Evolutionary conservation across 2,329 filamentous ascomycete species (phyloP), one percentile per base, ranked within the genome.

Genomic region (Arthrobotrys pseudoclavata): DNA sequence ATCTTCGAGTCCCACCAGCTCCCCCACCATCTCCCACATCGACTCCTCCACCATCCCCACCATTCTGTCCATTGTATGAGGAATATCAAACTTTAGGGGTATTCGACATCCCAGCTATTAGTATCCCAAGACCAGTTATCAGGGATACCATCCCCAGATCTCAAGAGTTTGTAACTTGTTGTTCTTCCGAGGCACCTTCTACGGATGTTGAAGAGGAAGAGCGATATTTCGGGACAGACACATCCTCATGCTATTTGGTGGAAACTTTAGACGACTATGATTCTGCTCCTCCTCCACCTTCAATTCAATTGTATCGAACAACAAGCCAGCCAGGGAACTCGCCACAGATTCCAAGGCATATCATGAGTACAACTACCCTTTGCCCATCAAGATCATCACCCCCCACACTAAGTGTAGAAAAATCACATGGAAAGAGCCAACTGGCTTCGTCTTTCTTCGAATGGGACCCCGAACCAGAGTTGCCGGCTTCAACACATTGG

Each of bases 11-110:
- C 15, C 74, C 74, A 20, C 74, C 74, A 15, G 74, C 74, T 12
- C 74, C 74, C 42, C 72, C 74, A 47, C 74, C 74, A 24, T 78
- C 74, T 20, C 74, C 74, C 6, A 68, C 62, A 2, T 48, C 67
- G 26, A 71, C 74, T n/a, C 74, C 67, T 66, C 74, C 68, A 9
- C 68, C 74, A 40, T 42, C 74, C 2, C 67, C 68, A 40, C 74
- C 74, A 24, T 78, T 62, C 24, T 78, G 74, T 24, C 74, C 74
- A 4, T 18, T 64, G n/a, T 78, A 78, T 47, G 74, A 78, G 24
- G 74, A 78, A 52, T 63, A 71, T 26, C 66, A 69, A 34, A 78
- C 74, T 26, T 40, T 78, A 15, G 74, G 74, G 10, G 61, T 63
- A 12, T 72, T 50, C 22, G 63, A 78, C 29, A 61, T 64, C 22